Percentiles rank a stretch among this genome's conserved stretches.
phyloP scores from a whole-genome alignment of 768 basidiomycete species.

The Dendrothele bispora region DNA sequence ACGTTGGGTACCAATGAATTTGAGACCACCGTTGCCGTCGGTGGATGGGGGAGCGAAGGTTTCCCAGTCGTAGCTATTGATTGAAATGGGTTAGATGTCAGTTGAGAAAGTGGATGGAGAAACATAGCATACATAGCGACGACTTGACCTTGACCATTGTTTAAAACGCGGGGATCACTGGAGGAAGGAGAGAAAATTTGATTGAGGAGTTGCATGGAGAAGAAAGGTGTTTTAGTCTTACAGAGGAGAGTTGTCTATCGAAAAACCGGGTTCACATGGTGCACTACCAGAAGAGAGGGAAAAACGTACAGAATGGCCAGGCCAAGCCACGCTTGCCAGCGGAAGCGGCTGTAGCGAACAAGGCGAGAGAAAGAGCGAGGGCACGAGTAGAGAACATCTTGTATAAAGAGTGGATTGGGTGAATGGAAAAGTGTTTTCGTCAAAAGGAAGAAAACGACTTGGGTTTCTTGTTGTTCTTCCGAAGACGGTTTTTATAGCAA shows the following conservation, averaged over 20 bases:
- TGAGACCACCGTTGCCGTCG: conserved; percentile 34
- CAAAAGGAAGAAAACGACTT: no score
- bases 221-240: conserved; percentile 15
- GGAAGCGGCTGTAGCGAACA: conserved; percentile 10
- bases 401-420: no score
- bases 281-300: background rate
- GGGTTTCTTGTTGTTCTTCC: no score
- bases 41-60: conserved; percentile 32
- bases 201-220: no score
- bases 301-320: conserved; percentile 34
- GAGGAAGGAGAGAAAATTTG: background rate
- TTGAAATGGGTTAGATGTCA: background rate
- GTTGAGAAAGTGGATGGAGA: background rate
- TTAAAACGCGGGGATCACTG: conserved; percentile 16
- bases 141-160: conserved; percentile 32
- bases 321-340: conserved; percentile 38
- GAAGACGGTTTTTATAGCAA: no score
- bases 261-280: background rate
- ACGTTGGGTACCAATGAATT: conserved; percentile 39
- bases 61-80: conserved; percentile 35
- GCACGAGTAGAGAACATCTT: conserved; percentile 1
- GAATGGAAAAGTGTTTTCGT: no score
- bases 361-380: conserved; percentile 13
- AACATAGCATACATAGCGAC: conserved; percentile 27
- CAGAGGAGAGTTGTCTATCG: conserved; percentile 28